These are phyloP conservation scores for Starmerella lactis-condensi DNA, from an alignment of 805 yeast genomes.

Conservation along the genomic window DNA sequence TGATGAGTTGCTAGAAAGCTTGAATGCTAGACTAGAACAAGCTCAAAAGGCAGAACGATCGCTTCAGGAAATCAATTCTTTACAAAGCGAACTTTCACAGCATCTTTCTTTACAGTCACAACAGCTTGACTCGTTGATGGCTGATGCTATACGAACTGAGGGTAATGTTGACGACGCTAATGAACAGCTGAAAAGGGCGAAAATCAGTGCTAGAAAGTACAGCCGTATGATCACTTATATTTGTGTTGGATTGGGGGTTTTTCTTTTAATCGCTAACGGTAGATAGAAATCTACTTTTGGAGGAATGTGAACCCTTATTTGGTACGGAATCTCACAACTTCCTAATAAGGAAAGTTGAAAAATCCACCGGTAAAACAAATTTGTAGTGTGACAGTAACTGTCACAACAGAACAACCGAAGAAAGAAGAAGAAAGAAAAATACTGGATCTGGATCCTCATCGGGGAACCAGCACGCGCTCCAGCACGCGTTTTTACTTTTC, in stretches of 20 bases:
- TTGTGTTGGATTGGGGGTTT: slow-evolving; percentile 37
- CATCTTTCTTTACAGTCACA: slow-evolving; percentile 60
- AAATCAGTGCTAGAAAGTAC: slow-evolving; percentile 41
- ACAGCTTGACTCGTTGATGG: slow-evolving; percentile 41
- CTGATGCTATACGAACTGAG: slow-evolving; percentile 49
- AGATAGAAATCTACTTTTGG: slow-evolving; percentile 1
- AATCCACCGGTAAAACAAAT: no score
- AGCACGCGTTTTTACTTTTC: no score
- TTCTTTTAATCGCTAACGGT: slow-evolving; percentile 31
- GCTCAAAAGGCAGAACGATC: slow-evolving; percentile 26
- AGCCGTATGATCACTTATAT: slow-evolving; percentile 38
- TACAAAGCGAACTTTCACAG: slow-evolving; percentile 55
- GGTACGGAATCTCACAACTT: no score
- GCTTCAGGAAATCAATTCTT: slow-evolving; percentile 43
- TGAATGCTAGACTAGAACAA: slow-evolving; percentile 22
- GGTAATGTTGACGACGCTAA: slow-evolving; percentile 55
- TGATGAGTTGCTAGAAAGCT: slow-evolving; percentile 22
- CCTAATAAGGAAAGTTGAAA: no score
- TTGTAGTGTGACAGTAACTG: no score
- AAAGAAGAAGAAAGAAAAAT: no score
- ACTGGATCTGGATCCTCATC: no score
- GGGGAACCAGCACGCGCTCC: no score
- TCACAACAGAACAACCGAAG: no score
- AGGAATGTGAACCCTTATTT: background rate
- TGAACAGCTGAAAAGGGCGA: slow-evolving; percentile 47